These are phyloP conservation scores for Amaranthus cruentus DNA, from an alignment of 148 eudicot genomes.

Conservation along the genomic window DNA sequence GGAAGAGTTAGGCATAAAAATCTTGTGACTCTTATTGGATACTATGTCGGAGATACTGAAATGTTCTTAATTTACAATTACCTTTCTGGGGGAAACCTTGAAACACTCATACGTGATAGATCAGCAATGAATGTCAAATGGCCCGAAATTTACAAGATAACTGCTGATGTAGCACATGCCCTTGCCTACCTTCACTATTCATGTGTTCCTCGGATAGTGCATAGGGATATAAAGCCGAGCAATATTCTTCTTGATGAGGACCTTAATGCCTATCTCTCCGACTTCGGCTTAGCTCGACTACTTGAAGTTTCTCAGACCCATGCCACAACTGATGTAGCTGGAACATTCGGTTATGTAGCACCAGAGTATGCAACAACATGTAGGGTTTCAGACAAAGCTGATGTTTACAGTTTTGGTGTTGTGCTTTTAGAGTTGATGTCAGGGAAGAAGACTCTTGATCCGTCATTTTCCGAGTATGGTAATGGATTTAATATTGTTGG, in stretches of 20 bases:
- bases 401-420: conserved; percentile 64
- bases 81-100: conserved; percentile 60
- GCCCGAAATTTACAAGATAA: conserved; percentile 50
- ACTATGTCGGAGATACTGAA: conserved; percentile 54
- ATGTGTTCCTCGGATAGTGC: conserved; percentile 58
- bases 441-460: conserved; percentile 58
- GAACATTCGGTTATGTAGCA: conserved; percentile 68
- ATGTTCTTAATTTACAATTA: conserved; percentile 67
- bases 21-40: conserved; percentile 61
- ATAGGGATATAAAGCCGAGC: conserved; percentile 64
- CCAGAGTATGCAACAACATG: conserved; percentile 65
- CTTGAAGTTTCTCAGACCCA: conserved; percentile 60
- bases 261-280: conserved; percentile 61
- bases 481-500: conserved; percentile 60
- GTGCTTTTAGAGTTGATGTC: conserved; percentile 58
- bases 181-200: conserved; percentile 57
- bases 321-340: conserved; percentile 64
- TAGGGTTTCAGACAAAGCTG: conserved; percentile 61
- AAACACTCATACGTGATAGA: conserved; percentile 52
- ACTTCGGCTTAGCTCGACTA: conserved; percentile 58
- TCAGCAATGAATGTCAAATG: conserved; percentile 37
- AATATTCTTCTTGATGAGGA: conserved; percentile 60
- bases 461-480: conserved; percentile 52
- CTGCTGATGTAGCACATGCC: conserved; percentile 52
- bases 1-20: conserved; percentile 57